phyloP scores from a whole-genome alignment of 768 basidiomycete species.

The Amyloporia xantha region DNA sequence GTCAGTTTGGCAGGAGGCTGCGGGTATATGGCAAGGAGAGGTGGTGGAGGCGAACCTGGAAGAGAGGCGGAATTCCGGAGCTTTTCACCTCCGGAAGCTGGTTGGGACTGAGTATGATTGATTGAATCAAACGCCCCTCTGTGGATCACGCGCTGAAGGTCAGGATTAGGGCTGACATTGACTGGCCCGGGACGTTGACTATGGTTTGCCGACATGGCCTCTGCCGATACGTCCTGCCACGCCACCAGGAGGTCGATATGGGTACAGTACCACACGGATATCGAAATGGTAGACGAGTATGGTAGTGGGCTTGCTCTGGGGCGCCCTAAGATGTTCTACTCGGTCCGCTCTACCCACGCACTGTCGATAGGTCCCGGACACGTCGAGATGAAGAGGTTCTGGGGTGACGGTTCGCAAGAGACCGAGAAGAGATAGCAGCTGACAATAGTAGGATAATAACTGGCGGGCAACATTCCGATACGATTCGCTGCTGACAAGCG shows the following conservation, averaged over 20 bases:
- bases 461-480: background rate
- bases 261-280: background rate
- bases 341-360: background rate
- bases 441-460: background rate
- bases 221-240: background rate
- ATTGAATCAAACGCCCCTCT: background rate
- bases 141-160: background rate
- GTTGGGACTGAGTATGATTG: background rate
- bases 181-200: background rate
- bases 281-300: background rate
- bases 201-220: background rate
- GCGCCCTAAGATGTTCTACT: background rate
- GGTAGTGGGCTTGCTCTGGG: background rate
- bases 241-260: background rate
- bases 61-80: background rate
- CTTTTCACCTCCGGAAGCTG: constrained; percentile 1
- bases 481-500: background rate
- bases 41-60: background rate
- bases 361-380: background rate
- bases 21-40: background rate
- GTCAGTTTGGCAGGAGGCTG: background rate
- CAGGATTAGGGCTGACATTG: background rate
- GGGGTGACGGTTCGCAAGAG: background rate
- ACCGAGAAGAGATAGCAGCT: too few species aligned
- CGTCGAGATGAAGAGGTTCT: background rate